Evolutionary conservation across 2,329 filamentous ascomycete species (phyloP), one percentile per base, ranked within the genome.

Genomic region (Aspergillus terreus): DNA sequence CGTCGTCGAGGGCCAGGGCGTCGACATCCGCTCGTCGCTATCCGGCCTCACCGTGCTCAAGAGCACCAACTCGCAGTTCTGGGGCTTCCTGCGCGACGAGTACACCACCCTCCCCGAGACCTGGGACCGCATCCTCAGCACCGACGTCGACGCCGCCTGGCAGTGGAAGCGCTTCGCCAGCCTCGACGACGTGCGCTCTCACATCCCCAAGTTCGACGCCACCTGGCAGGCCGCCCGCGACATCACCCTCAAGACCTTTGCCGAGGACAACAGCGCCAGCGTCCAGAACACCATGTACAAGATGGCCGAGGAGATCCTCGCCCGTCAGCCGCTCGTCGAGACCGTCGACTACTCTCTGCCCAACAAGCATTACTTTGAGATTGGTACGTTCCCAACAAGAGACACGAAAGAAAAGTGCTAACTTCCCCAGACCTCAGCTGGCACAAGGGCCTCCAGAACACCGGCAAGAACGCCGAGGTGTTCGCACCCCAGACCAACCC

Each of bases 231-330:
- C 81, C 49, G 90, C 90, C n/a, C 81, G 90, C 55, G 77, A 79
- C 48, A 94, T 95, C 69, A 96, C 92, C n/a, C 80, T 96, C 71
- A 88, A 88, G 76, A 88, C 85, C 0, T 99, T 99, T 66, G 92
- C 94, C 40, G 83, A 86, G 66, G 92, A 99, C 66, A 80, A 91
- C 67, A 95, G 90, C 64, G 89, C 94, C 44, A 95, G 90, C 63
- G 94, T 99, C 21, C 94, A 99, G 76, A 86, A 86, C 63, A 97
- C 92, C 55, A 97, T 99, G 94, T 99, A 96, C 79, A 95, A 96
- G 79, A 99, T 99, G 92, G 85, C 83, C 63, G 87, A 92, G 71
- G 78, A 86, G 71, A 96, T 99, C 60, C 78, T 99, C 48, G 86
- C 82, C 7, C 83, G 79, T 19, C 88, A 85, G 21, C 87, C 90